These are phyloP conservation scores for Skeletonema tropicum DNA, from an alignment of 108 stramenopile genomes.

Conservation along the genomic window DNA sequence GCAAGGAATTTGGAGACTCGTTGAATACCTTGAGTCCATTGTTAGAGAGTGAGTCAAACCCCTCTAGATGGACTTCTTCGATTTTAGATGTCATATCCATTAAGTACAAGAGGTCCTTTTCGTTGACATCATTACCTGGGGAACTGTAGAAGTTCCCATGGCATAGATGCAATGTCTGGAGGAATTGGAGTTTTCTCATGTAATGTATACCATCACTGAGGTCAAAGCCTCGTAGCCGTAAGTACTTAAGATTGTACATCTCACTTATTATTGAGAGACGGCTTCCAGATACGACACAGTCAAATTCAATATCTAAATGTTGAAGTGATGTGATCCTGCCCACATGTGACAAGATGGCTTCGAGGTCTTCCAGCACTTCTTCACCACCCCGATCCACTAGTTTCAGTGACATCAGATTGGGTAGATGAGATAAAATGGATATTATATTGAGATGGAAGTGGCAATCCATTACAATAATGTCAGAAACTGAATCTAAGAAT, in stretches of 20 bases:
- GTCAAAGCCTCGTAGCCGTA: conserved; percentile 45
- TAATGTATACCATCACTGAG: conserved; percentile 32
- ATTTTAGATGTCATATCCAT: conserved; percentile 19
- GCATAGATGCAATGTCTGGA: conserved; percentile 35
- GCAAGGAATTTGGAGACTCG: conserved; percentile 7
- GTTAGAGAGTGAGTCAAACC: conserved; percentile 39
- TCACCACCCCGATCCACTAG: conserved; percentile 25
- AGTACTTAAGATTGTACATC: conserved; percentile 18
- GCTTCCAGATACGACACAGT: conserved; percentile 29
- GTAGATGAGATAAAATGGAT: conserved; percentile 12
- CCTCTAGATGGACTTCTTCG: conserved; percentile 34
- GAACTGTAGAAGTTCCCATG: conserved; percentile 52
- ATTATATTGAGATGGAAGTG: conserved; percentile 26
- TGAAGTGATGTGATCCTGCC: conserved; percentile 25
- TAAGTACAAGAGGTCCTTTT: conserved; percentile 36
- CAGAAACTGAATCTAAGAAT: conserved; percentile 29
- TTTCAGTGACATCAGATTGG: conserved; percentile 19
- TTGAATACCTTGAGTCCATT: conserved; percentile 31
- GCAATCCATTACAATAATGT: conserved; percentile 38
- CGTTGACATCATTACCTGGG: conserved; percentile 35
- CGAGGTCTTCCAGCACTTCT: conserved; percentile 20
- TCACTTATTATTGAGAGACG: conserved; percentile 30
- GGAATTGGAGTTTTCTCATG: conserved; percentile 10
- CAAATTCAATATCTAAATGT: conserved; percentile 38
- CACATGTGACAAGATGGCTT: conserved; percentile 14